Percentiles rank a stretch among this genome's conserved stretches.
These are phyloP conservation scores for Chaetomiaceae sp. DNA, from an alignment of 2,329 filamentous ascomycete species.

Conservation along the genomic window DNA sequence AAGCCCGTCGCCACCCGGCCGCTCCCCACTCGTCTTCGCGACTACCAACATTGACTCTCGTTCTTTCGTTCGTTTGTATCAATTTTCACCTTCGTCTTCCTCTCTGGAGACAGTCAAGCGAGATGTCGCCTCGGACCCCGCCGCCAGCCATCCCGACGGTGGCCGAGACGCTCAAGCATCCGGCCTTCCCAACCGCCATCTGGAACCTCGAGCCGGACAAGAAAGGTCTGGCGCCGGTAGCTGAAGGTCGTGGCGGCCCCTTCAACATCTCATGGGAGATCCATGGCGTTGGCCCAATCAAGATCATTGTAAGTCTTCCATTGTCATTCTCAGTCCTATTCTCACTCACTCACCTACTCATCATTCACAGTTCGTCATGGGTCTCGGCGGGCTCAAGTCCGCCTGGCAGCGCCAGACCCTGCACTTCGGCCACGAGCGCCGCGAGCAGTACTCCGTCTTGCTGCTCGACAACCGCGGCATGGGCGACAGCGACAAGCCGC, in stretches of 20 bases:
- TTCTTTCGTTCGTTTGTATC: no score
- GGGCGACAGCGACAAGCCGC: conserved; percentile 70
- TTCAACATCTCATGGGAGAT: conserved; percentile 73
- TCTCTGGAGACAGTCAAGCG: no score
- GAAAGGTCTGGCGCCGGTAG: conserved; percentile 57
- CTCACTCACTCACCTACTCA: not conserved
- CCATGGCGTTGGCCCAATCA: conserved; percentile 63
- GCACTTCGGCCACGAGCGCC: conserved; percentile 69
- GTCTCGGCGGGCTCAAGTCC: conserved; percentile 60
- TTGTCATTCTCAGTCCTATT: not conserved
- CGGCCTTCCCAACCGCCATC: conserved; percentile 59
- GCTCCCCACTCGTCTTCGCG: no score
- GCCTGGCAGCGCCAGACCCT: conserved; percentile 80
- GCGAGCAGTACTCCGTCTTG: conserved; percentile 63
- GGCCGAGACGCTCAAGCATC: conserved; percentile 56
- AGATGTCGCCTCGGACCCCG: not conserved
- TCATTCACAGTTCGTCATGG: conserved; percentile 64
- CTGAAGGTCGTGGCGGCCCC: conserved; percentile 65
- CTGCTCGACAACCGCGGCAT: conserved; percentile 82
- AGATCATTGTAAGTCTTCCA: conserved; percentile 62
- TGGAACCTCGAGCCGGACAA: conserved; percentile 64
- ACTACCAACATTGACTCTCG: no score
- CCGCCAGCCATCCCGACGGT: conserved; percentile 35
- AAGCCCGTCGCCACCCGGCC: no score
- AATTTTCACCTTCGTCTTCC: no score